Evolutionary conservation across 257 asterid species (phyloP), one percentile per base, ranked within the genome.

Genomic region (Cruciata laevipes): DNA sequence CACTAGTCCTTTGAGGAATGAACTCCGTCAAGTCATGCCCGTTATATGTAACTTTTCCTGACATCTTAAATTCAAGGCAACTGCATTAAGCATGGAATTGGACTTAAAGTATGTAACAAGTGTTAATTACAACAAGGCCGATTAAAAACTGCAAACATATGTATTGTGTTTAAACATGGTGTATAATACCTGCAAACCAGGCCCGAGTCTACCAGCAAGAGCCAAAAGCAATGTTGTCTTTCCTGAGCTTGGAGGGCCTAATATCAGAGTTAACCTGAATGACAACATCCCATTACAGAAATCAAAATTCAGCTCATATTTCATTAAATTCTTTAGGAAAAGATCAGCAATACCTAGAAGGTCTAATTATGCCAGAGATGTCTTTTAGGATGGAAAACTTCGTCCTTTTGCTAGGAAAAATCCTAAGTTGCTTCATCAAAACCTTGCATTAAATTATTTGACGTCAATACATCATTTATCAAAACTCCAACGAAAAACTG

Each of bases 181-280:
- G 9, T 42, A 75, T 21, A 63, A 37, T 84, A 91, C 98, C 97
- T 92, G 78, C 81, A 89, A 85, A 78, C 83, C 88, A 69, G 91
- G 81, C 72, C 82, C 82, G 68, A 89, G 87, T 76, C 91, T 91
- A 65, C 96, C 97, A 71, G 98, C 96, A 60, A 92, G 90, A 60
- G 98, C 96, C 78, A 92, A 71, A 62, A 92, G 84, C 77, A 89
- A 69, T 37, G 98, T 89, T 18, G 93, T 89, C 86, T 92, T 92
- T 74, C 98, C 98, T 68, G 98, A 92, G 84, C 97, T 86, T 61
- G 98, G 98, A 38, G 97, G 98, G 27, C 98, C 97, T 82, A 92
- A 68, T 55, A 92, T 78, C 69, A 92, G 85, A 52, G 98, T 92
- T 75, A 87, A 84, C 73, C 98, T 92, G 77, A 62, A 79, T 66